These are phyloP conservation scores for Populus hybrid DNA, from an alignment of 441 rosid genomes.

Conservation along the genomic window DNA sequence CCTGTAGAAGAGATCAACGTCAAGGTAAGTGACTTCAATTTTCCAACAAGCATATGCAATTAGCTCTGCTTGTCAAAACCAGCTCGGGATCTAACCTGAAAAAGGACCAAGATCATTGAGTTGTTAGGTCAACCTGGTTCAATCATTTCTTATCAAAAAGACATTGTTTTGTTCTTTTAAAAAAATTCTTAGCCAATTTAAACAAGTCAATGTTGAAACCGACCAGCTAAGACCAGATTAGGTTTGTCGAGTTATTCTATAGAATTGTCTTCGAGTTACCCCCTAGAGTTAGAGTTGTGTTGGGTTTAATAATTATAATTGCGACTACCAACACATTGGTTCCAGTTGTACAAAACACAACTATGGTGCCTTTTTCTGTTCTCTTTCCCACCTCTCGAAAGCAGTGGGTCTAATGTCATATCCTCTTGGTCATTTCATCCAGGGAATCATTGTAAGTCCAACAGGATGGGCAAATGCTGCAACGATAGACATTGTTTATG, in stretches of 20 bases:
- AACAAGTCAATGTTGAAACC: no score
- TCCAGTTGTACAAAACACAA: background rate
- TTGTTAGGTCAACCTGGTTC: background rate
- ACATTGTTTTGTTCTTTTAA: background rate
- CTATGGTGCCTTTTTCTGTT: background rate
- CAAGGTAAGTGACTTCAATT: conserved; percentile 41
- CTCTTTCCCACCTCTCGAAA: background rate
- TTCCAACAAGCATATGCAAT: background rate
- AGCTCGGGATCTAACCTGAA: background rate
- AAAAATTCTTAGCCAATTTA: no score
- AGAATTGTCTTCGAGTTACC: no score
- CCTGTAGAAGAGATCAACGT: conserved; percentile 66
- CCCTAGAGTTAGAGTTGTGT: background rate
- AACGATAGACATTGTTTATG: conserved; percentile 77
- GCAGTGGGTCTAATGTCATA: background rate
- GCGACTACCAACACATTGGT: background rate
- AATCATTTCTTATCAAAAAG: background rate
- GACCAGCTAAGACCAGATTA: background rate
- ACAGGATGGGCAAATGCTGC: conserved; percentile 98
- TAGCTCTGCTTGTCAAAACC: background rate
- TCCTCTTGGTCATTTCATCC: background rate
- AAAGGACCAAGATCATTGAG: background rate
- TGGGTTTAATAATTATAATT: no score
- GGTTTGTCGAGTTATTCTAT: no score
- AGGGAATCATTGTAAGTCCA: conserved; percentile 86